Evolutionary conservation across 768 basidiomycete species (phyloP).

Genomic region (Lentinus tigrinus): DNA sequence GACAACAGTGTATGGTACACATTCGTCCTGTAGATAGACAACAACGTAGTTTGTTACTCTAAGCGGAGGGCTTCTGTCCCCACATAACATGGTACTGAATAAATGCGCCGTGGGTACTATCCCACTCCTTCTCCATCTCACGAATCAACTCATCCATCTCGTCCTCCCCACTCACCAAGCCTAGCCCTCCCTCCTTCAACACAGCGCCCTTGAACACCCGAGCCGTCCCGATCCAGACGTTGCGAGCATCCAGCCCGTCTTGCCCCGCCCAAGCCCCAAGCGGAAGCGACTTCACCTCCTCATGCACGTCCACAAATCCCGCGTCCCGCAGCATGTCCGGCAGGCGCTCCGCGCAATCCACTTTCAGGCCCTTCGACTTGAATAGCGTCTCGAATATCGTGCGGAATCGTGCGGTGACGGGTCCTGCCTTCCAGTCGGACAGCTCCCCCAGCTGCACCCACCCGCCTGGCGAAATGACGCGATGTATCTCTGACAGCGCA

Average conservation of each 20-base stretch:
- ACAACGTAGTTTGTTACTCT: too few species aligned
- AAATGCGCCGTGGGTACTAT: slow-evolving; percentile 15
- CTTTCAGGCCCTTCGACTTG: background rate
- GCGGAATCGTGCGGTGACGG: slow-evolving; percentile 2
- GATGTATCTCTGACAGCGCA: slow-evolving; percentile 27
- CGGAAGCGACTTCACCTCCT: slow-evolving; percentile 19
- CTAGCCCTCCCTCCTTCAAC: slow-evolving; percentile 19
- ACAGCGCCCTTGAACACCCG: slow-evolving; percentile 24
- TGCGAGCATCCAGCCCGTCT: slow-evolving; percentile 20
- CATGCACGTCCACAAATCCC: slow-evolving; percentile 26
- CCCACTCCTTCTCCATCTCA: slow-evolving; percentile 28
- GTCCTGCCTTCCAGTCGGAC: slow-evolving; percentile 13
- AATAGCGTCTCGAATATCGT: slow-evolving; percentile 1
- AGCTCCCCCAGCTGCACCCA: slow-evolving; percentile 33
- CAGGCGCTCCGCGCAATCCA: slow-evolving; percentile 3
- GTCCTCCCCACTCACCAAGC: slow-evolving; percentile 17
- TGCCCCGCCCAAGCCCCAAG: slow-evolving; percentile 28
- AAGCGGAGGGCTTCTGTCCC: slow-evolving; percentile 6
- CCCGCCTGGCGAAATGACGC: slow-evolving; percentile 34
- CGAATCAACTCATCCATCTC: slow-evolving; percentile 22
- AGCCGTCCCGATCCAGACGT: slow-evolving; percentile 21
- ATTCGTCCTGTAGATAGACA: too few species aligned
- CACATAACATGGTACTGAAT: slow-evolving; percentile 1
- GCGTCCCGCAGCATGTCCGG: slow-evolving; percentile 27
- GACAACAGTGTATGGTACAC: too few species aligned